Evolutionary conservation across 2,329 filamentous ascomycete species (phyloP).

Genomic region (Penicillium sp.): DNA sequence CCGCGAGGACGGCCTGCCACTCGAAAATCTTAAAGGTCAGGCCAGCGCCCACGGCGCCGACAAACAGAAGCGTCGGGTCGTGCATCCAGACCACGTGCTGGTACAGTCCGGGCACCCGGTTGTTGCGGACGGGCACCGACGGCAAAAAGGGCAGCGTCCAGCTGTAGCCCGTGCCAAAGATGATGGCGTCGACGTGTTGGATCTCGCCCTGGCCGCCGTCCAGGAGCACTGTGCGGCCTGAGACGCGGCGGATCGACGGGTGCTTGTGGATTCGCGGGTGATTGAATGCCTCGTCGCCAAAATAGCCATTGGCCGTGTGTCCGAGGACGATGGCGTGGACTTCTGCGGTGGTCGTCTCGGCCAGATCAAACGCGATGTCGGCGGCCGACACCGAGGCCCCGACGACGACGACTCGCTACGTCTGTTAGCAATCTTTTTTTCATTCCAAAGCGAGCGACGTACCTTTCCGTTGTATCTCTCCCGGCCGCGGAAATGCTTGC

Average conservation of each 20-base stretch:
- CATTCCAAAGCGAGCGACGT: not conserved
- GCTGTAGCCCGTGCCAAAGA: conserved; percentile 29
- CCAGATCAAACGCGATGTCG: conserved; percentile 25
- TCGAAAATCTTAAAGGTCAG: conserved; percentile 30
- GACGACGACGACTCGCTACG: conserved; percentile 23
- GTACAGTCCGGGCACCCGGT: conserved; percentile 24
- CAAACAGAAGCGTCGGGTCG: conserved; percentile 25
- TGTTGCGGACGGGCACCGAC: conserved; percentile 20
- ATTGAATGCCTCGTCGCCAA: conserved; percentile 38
- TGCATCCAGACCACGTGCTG: conserved; percentile 27
- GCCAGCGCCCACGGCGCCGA: conserved; percentile 23
- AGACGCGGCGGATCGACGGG: conserved; percentile 25
- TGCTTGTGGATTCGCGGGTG: conserved; percentile 45
- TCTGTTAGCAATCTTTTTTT: not conserved
- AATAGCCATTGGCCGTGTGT: conserved; percentile 22
- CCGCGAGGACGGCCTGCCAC: conserved; percentile 27
- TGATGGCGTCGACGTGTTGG: conserved; percentile 22
- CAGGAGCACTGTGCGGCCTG: conserved; percentile 49
- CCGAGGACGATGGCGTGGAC: conserved; percentile 30
- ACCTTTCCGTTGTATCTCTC: conserved; percentile 34
- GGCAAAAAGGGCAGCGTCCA: conserved; percentile 26
- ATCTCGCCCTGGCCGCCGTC: conserved; percentile 47
- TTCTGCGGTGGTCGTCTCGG: conserved; percentile 44
- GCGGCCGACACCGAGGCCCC: conserved; percentile 26
- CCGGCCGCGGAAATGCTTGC: conserved; percentile 29